phyloP scores from a whole-genome alignment of 2,329 filamentous ascomycete species.

The Mariannaea elegans region DNA sequence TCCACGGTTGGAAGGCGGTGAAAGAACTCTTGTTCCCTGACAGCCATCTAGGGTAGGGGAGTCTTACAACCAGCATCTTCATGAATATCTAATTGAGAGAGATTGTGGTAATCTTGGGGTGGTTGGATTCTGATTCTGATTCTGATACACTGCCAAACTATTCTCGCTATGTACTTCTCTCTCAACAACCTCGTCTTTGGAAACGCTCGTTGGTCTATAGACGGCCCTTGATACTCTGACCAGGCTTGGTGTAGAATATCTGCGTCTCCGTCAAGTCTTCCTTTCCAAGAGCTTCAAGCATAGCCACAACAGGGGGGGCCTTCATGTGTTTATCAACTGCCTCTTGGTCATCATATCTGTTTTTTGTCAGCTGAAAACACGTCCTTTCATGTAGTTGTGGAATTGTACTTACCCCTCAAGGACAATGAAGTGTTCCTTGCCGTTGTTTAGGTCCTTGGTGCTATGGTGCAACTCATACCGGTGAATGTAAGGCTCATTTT shows the following conservation, averaged over 20 bases:
- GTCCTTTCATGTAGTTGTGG: not conserved
- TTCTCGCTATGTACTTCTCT: too few species aligned
- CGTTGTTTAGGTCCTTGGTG: conserved; percentile 32
- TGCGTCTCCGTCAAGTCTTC: conserved; percentile 29
- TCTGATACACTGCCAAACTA: too few species aligned
- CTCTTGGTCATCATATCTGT: conserved; percentile 37
- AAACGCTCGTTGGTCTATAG: not conserved
- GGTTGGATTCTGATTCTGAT: too few species aligned
- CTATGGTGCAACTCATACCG: conserved; percentile 39
- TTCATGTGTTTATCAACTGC: conserved; percentile 35
- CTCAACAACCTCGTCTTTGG: too few species aligned
- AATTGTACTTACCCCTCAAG: conserved; percentile 38
- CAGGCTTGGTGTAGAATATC: conserved; percentile 31
- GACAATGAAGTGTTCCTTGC: conserved; percentile 36
- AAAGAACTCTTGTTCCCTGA: not conserved
- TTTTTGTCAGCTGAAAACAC: not conserved
- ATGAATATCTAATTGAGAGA: too few species aligned
- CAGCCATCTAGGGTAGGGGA: conserved; percentile 3
- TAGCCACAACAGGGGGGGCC: conserved; percentile 25
- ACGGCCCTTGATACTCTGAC: conserved; percentile 20
- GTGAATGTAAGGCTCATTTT: conserved; percentile 38
- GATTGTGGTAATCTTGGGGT: too few species aligned
- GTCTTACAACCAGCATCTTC: not conserved
- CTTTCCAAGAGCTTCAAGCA: conserved; percentile 32
- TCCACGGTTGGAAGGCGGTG: conserved; percentile 36